Evolutionary conservation across 83 land plant species (phyloP), one percentile per base, ranked within the genome.

Genomic region (Picea engelmannii): DNA sequence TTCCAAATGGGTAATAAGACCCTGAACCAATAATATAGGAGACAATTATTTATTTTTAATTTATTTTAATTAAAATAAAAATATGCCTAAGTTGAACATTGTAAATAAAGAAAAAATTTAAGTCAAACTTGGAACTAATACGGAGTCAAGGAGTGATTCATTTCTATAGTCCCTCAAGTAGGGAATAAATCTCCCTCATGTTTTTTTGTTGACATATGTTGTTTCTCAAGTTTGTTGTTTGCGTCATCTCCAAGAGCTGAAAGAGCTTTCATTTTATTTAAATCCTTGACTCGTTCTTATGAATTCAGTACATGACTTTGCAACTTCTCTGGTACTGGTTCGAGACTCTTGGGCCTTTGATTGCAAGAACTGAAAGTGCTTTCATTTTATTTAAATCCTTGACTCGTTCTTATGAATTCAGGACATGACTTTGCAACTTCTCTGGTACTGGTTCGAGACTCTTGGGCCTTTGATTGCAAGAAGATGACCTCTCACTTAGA

Each of bases 221-320:
- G 17, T 42, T 4, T 20, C 24, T 47, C 38, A n/a, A 60, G 25
- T 82, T 74, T 75, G 40, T 76, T 35, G 15, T 31, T 70, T 23
- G 47, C 47, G 59, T 58, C 73, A 24, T 78, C 79, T 25, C 87
- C 82, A 76, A 84, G 88, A 11, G 83, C 88, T 61, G n/a, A 87
- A 5, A 84, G 76, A 13, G 74, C 83, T 66, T 86, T 76, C 16
- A 80, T 80, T 35, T 38, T 62, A 35, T 80, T 84, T 35, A 61
- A 52, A 67, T 81, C 88, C 47, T 79, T 71, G 2, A 1, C 66
- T 17, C 0, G 52, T 47, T 44, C 49, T 44, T 44, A 8, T 40
- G n/a, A 63, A 0, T 0, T 44, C 6, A 0, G 49, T 7, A 6
- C 8, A 44, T 6, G 49, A 44, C 8, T 44, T 44, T 44, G 49